These are phyloP conservation scores for Dryadomyces quercus-mongolicae DNA, from an alignment of 2,329 filamentous ascomycete species.

Conservation along the genomic window DNA sequence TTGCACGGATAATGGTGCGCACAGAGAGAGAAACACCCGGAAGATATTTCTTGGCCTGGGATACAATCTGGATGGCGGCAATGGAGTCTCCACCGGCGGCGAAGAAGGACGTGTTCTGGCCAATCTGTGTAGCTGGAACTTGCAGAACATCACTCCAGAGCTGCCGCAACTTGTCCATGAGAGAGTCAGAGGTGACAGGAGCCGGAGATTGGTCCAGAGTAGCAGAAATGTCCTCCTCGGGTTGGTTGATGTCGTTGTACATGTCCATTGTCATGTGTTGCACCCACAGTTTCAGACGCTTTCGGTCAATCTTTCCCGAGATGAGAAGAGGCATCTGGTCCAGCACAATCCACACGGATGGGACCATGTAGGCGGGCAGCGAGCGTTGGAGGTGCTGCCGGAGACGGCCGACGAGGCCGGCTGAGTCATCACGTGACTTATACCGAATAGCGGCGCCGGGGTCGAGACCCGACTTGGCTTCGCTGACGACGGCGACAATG, in stretches of 20 bases:
- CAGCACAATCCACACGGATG: conserved; percentile 35
- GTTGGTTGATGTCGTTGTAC: conserved; percentile 27
- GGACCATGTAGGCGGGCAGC: conserved; percentile 30
- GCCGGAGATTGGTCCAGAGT: conserved; percentile 22
- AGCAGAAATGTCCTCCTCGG: conserved; percentile 23
- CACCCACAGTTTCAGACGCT: too few relatives aligned
- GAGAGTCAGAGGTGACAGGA: conserved; percentile 22
- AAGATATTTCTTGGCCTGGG: conserved; percentile 7
- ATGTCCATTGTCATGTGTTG: conserved; percentile 30
- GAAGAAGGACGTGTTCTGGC: conserved; percentile 30
- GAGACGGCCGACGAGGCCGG: conserved; percentile 30
- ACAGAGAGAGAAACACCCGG: too few relatives aligned
- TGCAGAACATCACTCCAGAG: conserved; percentile 34
- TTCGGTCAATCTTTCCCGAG: conserved; percentile 36
- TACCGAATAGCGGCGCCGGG: conserved; percentile 19
- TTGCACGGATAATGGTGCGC: too few relatives aligned
- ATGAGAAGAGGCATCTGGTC: conserved; percentile 34
- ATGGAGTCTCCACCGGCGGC: conserved; percentile 33
- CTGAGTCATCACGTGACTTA: too few relatives aligned
- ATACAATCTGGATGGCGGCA: conserved; percentile 30
- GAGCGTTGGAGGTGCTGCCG: conserved; percentile 24
- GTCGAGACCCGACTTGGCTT: conserved; percentile 23
- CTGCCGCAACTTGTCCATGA: conserved; percentile 31
- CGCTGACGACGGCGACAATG: conserved; percentile 35
- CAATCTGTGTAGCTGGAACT: conserved; percentile 26